Percentiles rank a stretch among this genome's conserved stretches.
Evolutionary conservation across 1,139 yeast species (phyloP).

Genomic region (Yamadazyma membranifaciens): DNA sequence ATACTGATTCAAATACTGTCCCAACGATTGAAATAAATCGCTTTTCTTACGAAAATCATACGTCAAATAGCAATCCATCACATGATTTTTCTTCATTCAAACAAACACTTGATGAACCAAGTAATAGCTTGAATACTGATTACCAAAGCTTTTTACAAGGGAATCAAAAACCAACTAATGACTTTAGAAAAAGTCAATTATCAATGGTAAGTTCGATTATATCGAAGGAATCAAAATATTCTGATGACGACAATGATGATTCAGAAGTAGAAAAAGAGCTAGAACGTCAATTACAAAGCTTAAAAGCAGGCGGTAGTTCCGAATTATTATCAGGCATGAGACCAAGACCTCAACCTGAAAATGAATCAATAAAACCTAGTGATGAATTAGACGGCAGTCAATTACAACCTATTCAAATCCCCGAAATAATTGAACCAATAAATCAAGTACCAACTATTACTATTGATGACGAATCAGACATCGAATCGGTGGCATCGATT

Average conservation of each 20-base stretch:
- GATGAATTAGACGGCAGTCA: constrained; percentile 1
- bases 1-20: constrained; percentile 11
- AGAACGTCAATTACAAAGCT: constrained; percentile 37
- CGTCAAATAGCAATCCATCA: no score
- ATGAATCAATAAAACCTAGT: constrained; percentile 1
- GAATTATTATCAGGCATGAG: constrained; percentile 5
- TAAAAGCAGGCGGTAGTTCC: constrained; percentile 26
- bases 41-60: constrained; percentile 8
- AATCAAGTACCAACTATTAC: constrained; percentile 2
- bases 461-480: constrained; percentile 14
- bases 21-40: constrained; percentile 11
- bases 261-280: constrained; percentile 39
- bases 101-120: constrained; percentile 9
- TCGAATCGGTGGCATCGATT: constrained; percentile 22
- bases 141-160: constrained; percentile 29
- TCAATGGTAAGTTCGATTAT: constrained; percentile 47
- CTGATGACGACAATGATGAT: constrained; percentile 33
- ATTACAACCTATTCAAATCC: not conserved
- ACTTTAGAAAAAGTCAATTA: constrained; percentile 30
- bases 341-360: constrained; percentile 7
- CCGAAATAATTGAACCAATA: constrained; percentile 4
- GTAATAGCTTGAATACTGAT: constrained; percentile 21
- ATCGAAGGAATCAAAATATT: constrained; percentile 33
- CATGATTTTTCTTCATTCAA: no score
- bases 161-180: constrained; percentile 3